phyloP scores from a whole-genome alignment of 2,329 filamentous ascomycete genomes.

The Escovopsis weberi region DNA sequence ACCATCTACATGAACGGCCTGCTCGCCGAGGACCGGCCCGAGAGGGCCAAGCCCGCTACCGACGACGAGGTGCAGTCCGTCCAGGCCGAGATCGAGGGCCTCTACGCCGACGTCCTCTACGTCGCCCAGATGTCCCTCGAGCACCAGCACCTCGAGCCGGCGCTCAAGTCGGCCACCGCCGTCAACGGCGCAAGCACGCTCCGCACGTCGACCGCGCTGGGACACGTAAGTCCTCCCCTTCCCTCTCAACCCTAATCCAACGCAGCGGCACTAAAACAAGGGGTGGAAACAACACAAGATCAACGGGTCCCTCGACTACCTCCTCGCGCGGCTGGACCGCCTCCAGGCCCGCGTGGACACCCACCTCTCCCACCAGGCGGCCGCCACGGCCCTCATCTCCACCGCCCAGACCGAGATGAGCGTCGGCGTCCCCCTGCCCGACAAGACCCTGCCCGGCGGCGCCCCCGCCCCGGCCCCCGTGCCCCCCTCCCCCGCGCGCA shows the following conservation, averaged over 20 bases:
- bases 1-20: constrained; percentile 38
- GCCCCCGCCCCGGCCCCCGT: constrained; percentile 6
- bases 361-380: constrained; percentile 30
- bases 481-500: constrained; percentile 22
- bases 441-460: constrained; percentile 1
- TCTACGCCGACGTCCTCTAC: constrained; percentile 54
- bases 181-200: constrained; percentile 29
- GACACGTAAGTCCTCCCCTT: constrained; percentile 29
- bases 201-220: constrained; percentile 30
- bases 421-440: constrained; percentile 5
- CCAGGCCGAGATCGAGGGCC: constrained; percentile 51
- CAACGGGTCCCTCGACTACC: constrained; percentile 34
- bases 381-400: constrained; percentile 23
- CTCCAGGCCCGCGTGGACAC: constrained; percentile 28
- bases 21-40: constrained; percentile 13
- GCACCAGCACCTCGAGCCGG: constrained; percentile 50
- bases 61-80: constrained; percentile 33
- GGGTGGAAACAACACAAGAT: constrained; percentile 24
- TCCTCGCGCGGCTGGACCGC: constrained; percentile 31
- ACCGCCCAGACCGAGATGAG: constrained; percentile 31
- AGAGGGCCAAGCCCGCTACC: constrained; percentile 13
- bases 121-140: constrained; percentile 59
- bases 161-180: constrained; percentile 30
- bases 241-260: no score
- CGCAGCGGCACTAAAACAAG: no score